A percentile compares a stretch with the other conserved stretches of the same genome.
Evolutionary conservation across 1,284 basidiomycete species (phyloP).

Genomic region (Fomes fomentarius): DNA sequence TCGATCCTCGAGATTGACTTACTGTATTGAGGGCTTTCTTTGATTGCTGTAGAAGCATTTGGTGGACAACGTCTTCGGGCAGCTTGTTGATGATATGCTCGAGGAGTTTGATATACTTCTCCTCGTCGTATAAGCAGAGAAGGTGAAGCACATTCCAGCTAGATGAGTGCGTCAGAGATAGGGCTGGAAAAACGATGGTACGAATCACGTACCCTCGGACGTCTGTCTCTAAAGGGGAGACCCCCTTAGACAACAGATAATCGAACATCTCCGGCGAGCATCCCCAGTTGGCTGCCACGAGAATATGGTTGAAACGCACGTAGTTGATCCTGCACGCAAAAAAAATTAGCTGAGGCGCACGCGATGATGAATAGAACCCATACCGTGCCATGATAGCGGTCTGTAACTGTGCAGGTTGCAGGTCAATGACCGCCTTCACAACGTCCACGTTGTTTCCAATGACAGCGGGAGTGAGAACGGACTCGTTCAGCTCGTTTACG

Average conservation of each 20-base stretch:
- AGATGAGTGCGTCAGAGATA: no score
- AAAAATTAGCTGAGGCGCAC: not conserved
- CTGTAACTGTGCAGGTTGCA: conserved; percentile 43
- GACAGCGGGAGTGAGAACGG: conserved; percentile 48
- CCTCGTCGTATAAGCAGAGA: conserved; percentile 36
- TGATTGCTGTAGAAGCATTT: conserved; percentile 48
- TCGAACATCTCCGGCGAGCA: conserved; percentile 44
- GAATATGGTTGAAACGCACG: conserved; percentile 45
- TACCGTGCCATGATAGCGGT: conserved; percentile 46
- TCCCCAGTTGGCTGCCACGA: conserved; percentile 42
- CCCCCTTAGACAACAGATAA: conserved; percentile 49
- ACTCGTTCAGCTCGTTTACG: conserved; percentile 48
- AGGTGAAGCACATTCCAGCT: conserved; percentile 62
- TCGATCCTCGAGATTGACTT: conserved; percentile 18
- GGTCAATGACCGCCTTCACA: conserved; percentile 46
- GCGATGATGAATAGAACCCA: no score
- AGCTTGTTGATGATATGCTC: conserved; percentile 50
- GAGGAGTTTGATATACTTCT: conserved; percentile 34
- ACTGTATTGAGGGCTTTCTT: conserved; percentile 50
- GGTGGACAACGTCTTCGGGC: conserved; percentile 46
- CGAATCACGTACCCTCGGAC: conserved; percentile 49
- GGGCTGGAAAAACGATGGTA: no score
- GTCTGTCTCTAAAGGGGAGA: conserved; percentile 48
- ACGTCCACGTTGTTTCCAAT: conserved; percentile 37
- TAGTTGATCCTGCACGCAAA: conserved; percentile 44